Evolutionary conservation across 2,329 filamentous ascomycete species (phyloP), one percentile per base, ranked within the genome.

Genomic region (Pleurostoma richardsiae): DNA sequence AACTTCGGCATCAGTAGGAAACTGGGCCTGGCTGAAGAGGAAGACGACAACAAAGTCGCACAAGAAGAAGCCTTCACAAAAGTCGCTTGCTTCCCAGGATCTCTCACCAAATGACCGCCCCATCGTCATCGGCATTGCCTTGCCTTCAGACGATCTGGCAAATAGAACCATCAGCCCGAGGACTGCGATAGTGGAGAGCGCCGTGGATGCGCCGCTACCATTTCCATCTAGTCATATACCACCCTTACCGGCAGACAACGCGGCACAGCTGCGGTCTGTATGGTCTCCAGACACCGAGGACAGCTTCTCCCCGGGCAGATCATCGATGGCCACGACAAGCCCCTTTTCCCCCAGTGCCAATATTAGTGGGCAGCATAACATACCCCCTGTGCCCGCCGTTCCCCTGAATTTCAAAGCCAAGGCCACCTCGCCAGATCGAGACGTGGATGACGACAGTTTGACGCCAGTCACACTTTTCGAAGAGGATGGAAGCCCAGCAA

Each of bases 61-160:
- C 40, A 59, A 54, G 41, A 49, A 49, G 28, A 62, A 61, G 47
- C 56, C 62, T 7, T 59, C 61, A 10, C 59, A 57, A 36, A 52
- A 56, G 40, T 49, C 58, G 31, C 54, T 58, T 28, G 19, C 19
- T 19, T 59, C 59, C 5, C 60, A 62, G 8, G 80, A 82, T 50
- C 70, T 88, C 4, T 88, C 85, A 10, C 85, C 86, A 0, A 79
- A 77, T 48, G 82, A 86, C 55, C 74, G 81, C n/a, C 83, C 83
- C 1, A 90, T 90, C 49, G 76, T 86, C 39, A 90, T 89, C 53
- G 85, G 85, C 10, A 81, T 90, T 43, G 76, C 79, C 10, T 69
- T 89, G 41, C 79, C 85, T 3, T 76, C 80, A 10, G 74, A 77
- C 41, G 66, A 70, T 31, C 52, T 69, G 29, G 64, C 58, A 54